Percentiles rank a stretch among this genome's conserved stretches.
These are phyloP conservation scores for Penicillium nordicum DNA, from an alignment of 2,329 filamentous ascomycete genomes.

Conservation along the genomic window DNA sequence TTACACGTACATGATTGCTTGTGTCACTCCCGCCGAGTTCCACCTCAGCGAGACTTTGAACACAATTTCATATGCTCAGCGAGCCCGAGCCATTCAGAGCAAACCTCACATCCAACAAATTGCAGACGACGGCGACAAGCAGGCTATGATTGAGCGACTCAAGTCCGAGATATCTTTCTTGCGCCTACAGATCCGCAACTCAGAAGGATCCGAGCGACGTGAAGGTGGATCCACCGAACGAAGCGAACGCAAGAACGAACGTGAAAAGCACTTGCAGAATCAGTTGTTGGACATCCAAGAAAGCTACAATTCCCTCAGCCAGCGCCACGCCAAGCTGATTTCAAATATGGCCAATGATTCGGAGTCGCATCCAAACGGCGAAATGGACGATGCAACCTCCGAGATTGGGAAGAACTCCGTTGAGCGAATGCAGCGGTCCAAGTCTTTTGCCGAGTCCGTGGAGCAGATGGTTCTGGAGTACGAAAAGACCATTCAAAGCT, in stretches of 20 bases:
- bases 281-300: conserved; percentile 90
- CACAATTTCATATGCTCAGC: conserved; percentile 94
- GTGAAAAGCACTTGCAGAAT: conserved; percentile 87
- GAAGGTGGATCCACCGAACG: conserved; percentile 63
- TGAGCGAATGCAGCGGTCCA: conserved; percentile 87
- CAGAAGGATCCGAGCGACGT: conserved; percentile 63
- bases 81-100: conserved; percentile 92
- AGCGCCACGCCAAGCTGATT: conserved; percentile 92
- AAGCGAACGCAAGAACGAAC: conserved; percentile 73
- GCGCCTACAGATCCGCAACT: conserved; percentile 85
- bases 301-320: conserved; percentile 86
- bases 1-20: conserved; percentile 99
- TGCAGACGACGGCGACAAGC: conserved; percentile 85
- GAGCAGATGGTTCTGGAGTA: conserved; percentile 96
- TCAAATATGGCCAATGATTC: conserved; percentile 85
- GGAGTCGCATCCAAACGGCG: conserved; percentile 45
- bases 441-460: conserved; percentile 91
- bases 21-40: conserved; percentile 94
- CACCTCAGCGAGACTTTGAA: conserved; percentile 97
- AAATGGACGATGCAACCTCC: conserved; percentile 48
- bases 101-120: conserved; percentile 94
- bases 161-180: conserved; percentile 92
- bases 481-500: conserved; percentile 93
- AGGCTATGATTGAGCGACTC: conserved; percentile 86
- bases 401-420: conserved; percentile 72